Base-by-base conservation (phyloP, 1,139 yeast genomes). In the Debaryomyces singareniensis region DNA sequence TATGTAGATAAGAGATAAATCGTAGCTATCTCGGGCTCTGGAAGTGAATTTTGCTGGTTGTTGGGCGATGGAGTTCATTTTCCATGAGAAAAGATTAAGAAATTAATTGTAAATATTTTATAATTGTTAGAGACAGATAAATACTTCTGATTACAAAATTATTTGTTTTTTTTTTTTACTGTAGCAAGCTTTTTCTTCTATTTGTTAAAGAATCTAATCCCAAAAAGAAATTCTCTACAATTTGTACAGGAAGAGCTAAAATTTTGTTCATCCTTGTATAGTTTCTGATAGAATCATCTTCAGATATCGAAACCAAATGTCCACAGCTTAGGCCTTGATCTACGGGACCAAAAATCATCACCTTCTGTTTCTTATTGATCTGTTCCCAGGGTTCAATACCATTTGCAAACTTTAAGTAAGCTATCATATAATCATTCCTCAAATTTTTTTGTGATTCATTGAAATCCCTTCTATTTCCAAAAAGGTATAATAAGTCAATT, bases 341-440 rank as follows among this genome's bases (percentile, higher is more conserved):
- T 18, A 9, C n/a, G 11, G 28, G 28, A 5, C 40, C 43, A 29
- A 40, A 41, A 10, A 32, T 34, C 36, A 32, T 37, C 18, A 35
- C 37, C 15, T 30, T 34, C 4, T 26, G 30, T 4, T 27, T 27
- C 11, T 27, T 20, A 5, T 28, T 20, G 26, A 32, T 35, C 6
- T 24, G 15, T 18, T 29, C 33, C 39, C 43, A 41, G 3, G 27
- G 22, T 7, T 15, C 27, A 5, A 26, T 27, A 5, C 45, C 45
- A 32, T 42, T 39, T 15, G 44, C 46, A 26, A 26, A 26, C 4
- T 26, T 16, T 16, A 26, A 10, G 6, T 10, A 26, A 15, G 13
- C n/a, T 16, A n/a, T 26, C 26, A 16, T 15, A 12, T 14, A 15
- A 10, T 26, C 26, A n/a, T 5, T 11, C 12, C 26, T 10, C 11